Evolutionary conservation across 2,329 filamentous ascomycete genomes (phyloP).

Genomic region (Clathrospora elynae): DNA sequence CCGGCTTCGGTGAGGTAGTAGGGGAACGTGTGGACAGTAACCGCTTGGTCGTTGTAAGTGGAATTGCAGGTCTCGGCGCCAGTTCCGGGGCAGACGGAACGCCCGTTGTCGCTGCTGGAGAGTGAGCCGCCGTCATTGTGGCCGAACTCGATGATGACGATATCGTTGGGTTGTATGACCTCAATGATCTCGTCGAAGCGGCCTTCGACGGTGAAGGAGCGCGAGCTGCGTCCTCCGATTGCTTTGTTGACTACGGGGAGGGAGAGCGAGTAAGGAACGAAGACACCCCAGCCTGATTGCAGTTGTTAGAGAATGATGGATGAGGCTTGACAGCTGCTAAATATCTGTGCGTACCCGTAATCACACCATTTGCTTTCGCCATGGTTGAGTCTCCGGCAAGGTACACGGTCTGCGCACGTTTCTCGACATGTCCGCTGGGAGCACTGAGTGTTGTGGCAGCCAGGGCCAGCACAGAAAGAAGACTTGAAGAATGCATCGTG

Average conservation of each 20-base stretch:
- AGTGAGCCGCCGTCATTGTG: slow-evolving; percentile 72
- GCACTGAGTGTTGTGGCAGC: slow-evolving; percentile 29
- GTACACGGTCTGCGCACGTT: slow-evolving; percentile 55
- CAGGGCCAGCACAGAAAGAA: slow-evolving; percentile 29
- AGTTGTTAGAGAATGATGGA: not conserved
- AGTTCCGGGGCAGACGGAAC: slow-evolving; percentile 63
- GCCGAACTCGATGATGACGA: slow-evolving; percentile 72
- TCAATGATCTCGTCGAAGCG: slow-evolving; percentile 64
- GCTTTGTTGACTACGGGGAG: slow-evolving; percentile 66
- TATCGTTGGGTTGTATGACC: slow-evolving; percentile 62
- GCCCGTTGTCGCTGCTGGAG: slow-evolving; percentile 61
- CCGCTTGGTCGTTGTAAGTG: slow-evolving; percentile 56
- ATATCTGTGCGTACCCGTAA: slow-evolving; percentile 50
- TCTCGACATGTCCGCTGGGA: slow-evolving; percentile 27
- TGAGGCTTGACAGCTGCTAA: not conserved
- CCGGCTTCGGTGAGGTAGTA: slow-evolving; percentile 65
- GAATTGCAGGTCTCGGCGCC: slow-evolving; percentile 61
- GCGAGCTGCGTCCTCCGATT: slow-evolving; percentile 67
- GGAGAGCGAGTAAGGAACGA: slow-evolving; percentile 59
- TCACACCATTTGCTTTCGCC: slow-evolving; percentile 56
- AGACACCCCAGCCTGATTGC: slow-evolving; percentile 65
- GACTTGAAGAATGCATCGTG: slow-evolving; percentile 13
- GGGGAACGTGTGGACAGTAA: slow-evolving; percentile 66
- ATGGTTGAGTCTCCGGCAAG: slow-evolving; percentile 68
- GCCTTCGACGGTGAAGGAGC: slow-evolving; percentile 69